Evolutionary conservation across 805 yeast genomes (phyloP).

Genomic region (Lachancea fermentati): DNA sequence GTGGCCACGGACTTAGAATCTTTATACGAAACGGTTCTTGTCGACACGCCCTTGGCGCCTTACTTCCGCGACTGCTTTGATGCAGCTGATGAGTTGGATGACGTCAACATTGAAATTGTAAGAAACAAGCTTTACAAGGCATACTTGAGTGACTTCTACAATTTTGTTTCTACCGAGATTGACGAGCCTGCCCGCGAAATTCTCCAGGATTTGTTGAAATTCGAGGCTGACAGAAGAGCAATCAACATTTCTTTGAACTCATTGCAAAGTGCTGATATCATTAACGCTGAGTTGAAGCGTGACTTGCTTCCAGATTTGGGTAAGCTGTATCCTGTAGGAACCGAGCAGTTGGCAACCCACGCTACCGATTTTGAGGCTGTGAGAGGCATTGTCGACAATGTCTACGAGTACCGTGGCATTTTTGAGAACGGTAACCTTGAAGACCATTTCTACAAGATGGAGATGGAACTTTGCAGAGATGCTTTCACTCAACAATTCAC

Average conservation of each 20-base stretch:
- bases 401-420: constrained; percentile 60
- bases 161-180: constrained; percentile 56
- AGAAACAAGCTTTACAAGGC: constrained; percentile 90
- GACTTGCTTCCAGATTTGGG: constrained; percentile 84
- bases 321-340: constrained; percentile 62
- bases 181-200: constrained; percentile 74
- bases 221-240: constrained; percentile 94
- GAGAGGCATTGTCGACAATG: constrained; percentile 53
- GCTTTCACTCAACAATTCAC: constrained; percentile 97
- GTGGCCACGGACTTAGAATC: constrained; percentile 94
- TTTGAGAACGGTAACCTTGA: constrained; percentile 62
- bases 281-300: constrained; percentile 65
- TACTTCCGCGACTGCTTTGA: constrained; percentile 88
- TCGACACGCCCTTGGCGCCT: constrained; percentile 97
- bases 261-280: constrained; percentile 37
- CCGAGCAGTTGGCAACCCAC: constrained; percentile 59
- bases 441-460: constrained; percentile 88
- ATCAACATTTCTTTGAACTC: constrained; percentile 90
- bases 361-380: constrained; percentile 81
- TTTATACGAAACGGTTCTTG: constrained; percentile 84
- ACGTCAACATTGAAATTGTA: constrained; percentile 89
- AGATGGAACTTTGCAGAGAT: constrained; percentile 85
- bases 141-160: constrained; percentile 79
- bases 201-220: constrained; percentile 70
- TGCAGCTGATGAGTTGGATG: constrained; percentile 83